Evolutionary conservation across 768 basidiomycete species (phyloP).

Genomic region (Mycena rosella): DNA sequence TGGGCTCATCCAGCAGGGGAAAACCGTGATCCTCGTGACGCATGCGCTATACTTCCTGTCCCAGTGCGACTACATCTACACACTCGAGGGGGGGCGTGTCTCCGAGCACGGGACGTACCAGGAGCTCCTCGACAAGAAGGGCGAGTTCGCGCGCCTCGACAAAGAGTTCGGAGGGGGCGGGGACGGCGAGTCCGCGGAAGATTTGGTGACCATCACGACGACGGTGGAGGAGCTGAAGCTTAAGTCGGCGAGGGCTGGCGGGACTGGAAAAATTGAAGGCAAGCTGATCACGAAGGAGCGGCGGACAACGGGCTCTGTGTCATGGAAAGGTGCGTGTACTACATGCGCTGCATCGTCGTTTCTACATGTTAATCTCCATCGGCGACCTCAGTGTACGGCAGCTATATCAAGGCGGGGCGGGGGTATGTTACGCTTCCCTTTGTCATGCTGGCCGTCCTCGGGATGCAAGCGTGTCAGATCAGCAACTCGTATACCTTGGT

Average conservation of each 20-base stretch:
- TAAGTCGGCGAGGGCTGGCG: conserved; percentile 55
- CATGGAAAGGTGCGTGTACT: conserved; percentile 55
- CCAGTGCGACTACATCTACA: conserved; percentile 88
- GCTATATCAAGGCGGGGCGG: conserved; percentile 69
- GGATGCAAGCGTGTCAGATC: conserved; percentile 74
- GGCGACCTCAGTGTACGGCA: conserved; percentile 64
- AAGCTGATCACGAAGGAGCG: conserved; percentile 75
- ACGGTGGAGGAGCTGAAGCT: conserved; percentile 49
- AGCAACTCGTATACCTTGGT: conserved; percentile 77
- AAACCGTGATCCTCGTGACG: conserved; percentile 91
- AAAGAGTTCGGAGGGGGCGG: conserved; percentile 69
- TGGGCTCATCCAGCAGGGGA: conserved; percentile 59
- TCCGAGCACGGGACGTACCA: conserved; percentile 76
- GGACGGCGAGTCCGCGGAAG: conserved; percentile 38
- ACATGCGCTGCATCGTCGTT: not conserved
- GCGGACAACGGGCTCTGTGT: conserved; percentile 74
- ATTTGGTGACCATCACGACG: conserved; percentile 29
- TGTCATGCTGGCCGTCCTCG: conserved; percentile 60
- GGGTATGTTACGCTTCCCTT: conserved; percentile 64
- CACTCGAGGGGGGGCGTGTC: conserved; percentile 80
- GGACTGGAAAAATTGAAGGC: conserved; percentile 75
- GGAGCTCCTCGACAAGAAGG: conserved; percentile 61
- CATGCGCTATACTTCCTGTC: conserved; percentile 93
- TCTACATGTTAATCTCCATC: not conserved
- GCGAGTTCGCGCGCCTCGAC: conserved; percentile 69